Evolutionary conservation across 768 basidiomycete species (phyloP).

Genomic region (Kockovaella imperatae): DNA sequence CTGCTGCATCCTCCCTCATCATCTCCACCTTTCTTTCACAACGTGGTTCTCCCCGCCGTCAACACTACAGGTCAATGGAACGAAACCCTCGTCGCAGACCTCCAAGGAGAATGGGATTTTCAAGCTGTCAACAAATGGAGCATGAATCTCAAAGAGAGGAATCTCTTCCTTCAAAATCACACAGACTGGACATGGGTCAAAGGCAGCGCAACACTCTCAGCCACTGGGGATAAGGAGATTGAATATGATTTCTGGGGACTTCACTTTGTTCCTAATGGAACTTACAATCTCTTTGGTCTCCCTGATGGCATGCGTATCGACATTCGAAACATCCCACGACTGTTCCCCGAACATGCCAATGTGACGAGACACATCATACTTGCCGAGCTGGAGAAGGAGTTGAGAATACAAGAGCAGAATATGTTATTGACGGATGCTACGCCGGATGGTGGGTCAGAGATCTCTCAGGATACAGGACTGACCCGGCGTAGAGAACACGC

Average conservation of each 20-base stretch:
- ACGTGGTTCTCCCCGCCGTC: constrained; percentile 4
- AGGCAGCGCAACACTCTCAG: constrained; percentile 17
- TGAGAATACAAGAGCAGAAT: constrained; percentile 18
- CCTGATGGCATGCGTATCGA: constrained; percentile 37
- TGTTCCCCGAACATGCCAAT: constrained; percentile 16
- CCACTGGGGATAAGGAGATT: constrained; percentile 9
- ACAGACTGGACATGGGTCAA: constrained; percentile 38
- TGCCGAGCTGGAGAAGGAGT: constrained; percentile 34
- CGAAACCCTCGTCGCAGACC: constrained; percentile 19
- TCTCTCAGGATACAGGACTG: not conserved
- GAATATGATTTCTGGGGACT: constrained; percentile 38
- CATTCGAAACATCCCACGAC: constrained; percentile 31
- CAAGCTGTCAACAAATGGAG: constrained; percentile 17
- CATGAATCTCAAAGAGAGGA: constrained; percentile 30
- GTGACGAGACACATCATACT: constrained; percentile 27
- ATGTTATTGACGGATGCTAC: constrained; percentile 18
- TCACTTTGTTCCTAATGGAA: constrained; percentile 36
- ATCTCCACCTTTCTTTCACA: constrained; percentile 9
- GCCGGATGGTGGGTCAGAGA: constrained; percentile 24
- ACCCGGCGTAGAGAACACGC: not conserved
- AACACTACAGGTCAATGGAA: constrained; percentile 26
- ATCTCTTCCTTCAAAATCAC: not conserved
- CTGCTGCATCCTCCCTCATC: constrained; percentile 5
- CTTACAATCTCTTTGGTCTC: constrained; percentile 33
- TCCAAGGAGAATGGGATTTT: constrained; percentile 34